phyloP scores from a whole-genome alignment of 73 alveolate genomes.

The Uronychia binucleata region DNA sequence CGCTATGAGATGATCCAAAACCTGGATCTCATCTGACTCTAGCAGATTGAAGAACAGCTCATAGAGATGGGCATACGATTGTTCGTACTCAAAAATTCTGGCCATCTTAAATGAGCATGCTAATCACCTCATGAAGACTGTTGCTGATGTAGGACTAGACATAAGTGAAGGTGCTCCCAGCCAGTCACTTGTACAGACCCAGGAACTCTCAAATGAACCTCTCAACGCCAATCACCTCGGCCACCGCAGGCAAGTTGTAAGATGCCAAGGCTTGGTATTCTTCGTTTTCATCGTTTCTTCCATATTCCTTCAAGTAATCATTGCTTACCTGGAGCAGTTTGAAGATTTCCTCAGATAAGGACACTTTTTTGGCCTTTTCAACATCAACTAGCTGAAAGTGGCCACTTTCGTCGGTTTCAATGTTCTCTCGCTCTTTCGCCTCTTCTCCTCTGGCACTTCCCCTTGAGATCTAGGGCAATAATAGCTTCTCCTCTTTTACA shows the following conservation, averaged over 20 bases:
- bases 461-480: too few relatives aligned
- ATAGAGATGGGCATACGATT: not conserved
- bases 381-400: not conserved
- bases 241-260: not conserved
- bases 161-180: not conserved
- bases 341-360: not conserved
- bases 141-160: not conserved
- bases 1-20: not conserved
- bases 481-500: not conserved
- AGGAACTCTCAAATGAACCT: not conserved
- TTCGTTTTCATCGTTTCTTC: not conserved
- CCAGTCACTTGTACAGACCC: not conserved
- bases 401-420: too few relatives aligned
- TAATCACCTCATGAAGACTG: not conserved
- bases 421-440: too few relatives aligned
- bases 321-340: not conserved
- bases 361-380: not conserved
- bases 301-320: not conserved
- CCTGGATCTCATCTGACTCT: not conserved
- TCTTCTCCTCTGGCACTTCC: not conserved
- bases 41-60: not conserved
- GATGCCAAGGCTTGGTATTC: not conserved
- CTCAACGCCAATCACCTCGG: not conserved
- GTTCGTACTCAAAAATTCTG: not conserved
- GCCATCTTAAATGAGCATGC: not conserved